phyloP scores from a whole-genome alignment of 1,284 basidiomycete genomes.

The Rhodotorula sp. region DNA sequence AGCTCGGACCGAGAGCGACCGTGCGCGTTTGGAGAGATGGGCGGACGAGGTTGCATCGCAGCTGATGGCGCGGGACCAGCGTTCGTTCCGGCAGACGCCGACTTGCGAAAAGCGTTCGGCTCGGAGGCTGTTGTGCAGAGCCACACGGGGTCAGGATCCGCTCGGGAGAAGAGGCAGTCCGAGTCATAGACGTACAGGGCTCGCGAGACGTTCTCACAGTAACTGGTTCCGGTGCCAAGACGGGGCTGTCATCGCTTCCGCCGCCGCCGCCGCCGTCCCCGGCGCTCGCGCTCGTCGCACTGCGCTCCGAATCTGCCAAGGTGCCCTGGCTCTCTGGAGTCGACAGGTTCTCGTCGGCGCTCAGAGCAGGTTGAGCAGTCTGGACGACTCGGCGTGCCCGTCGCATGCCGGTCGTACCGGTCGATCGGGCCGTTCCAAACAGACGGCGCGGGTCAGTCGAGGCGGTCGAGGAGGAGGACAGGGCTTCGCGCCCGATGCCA shows the following conservation, averaged over 20 bases:
- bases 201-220: background rate
- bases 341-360: background rate
- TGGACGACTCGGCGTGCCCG: constrained; percentile 15
- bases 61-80: background rate
- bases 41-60: constrained; percentile 15
- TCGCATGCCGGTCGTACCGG: constrained; percentile 6
- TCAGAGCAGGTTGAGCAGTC: constrained; percentile 3
- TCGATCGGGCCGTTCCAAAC: background rate
- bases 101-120: background rate
- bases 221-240: background rate
- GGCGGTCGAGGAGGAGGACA: constrained; percentile 9
- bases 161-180: background rate
- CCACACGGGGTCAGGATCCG: background rate
- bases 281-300: background rate
- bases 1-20: constrained; percentile 37
- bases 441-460: constrained; percentile 5
- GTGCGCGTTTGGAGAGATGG: constrained; percentile 27
- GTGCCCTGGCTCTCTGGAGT: constrained; percentile 6
- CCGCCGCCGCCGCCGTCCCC: background rate
- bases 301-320: background rate
- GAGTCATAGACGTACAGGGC: background rate
- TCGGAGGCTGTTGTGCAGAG: background rate
- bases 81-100: background rate
- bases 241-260: constrained; percentile 6
- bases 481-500: constrained; percentile 12